These are phyloP conservation scores for Fusarium secorum DNA, from an alignment of 2,329 filamentous ascomycete species.

Conservation along the genomic window DNA sequence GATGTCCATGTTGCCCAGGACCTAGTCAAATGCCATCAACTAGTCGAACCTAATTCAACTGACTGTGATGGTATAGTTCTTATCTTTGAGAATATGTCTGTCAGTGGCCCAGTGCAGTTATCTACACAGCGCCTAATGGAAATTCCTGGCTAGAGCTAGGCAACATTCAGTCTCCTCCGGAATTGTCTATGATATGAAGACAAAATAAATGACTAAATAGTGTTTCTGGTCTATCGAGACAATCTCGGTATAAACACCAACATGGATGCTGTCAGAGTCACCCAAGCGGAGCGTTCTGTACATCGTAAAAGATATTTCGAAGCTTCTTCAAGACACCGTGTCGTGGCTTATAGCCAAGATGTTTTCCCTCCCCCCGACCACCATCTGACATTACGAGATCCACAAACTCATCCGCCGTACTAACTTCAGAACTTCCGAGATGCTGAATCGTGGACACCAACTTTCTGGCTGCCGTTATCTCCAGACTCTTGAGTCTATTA, in stretches of 20 bases:
- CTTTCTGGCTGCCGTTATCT: background rate
- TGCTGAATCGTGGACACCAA: background rate
- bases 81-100: no score
- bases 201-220: background rate
- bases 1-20: no score
- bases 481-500: background rate
- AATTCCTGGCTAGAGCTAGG: background rate
- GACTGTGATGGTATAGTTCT: no score
- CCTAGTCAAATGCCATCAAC: no score
- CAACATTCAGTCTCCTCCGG: background rate
- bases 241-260: accelerated
- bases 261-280: background rate
- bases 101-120: background rate
- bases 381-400: background rate
- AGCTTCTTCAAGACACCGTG: background rate
- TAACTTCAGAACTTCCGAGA: background rate
- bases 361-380: background rate
- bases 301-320: background rate
- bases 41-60: no score
- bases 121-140: background rate
- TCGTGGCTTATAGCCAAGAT: background rate
- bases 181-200: no score
- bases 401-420: background rate
- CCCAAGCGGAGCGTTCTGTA: background rate
- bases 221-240: background rate